Percentiles rank a stretch among this genome's conserved stretches.
phyloP scores from a whole-genome alignment of 805 yeast species.

The Metschnikowia sp. region DNA sequence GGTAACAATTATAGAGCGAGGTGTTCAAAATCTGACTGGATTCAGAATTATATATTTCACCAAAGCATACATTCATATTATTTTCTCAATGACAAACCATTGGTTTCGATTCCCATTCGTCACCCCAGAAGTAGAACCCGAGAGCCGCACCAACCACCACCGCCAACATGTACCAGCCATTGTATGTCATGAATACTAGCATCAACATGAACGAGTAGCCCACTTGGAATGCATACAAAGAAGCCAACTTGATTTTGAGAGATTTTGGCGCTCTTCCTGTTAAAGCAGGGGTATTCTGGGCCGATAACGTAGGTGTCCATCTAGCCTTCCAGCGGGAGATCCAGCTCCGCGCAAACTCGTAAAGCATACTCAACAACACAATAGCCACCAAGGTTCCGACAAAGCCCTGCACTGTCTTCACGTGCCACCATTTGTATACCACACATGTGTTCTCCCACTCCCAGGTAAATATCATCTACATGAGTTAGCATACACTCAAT shows the following conservation, averaged over 20 bases:
- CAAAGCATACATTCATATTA: background rate
- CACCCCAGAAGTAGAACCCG: conserved; percentile 64
- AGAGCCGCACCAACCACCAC: conserved; percentile 68
- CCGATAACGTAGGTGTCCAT: background rate
- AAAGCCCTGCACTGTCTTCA: conserved; percentile 49
- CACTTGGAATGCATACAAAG: conserved; percentile 61
- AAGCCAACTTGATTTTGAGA: conserved; percentile 31
- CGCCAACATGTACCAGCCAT: conserved; percentile 79
- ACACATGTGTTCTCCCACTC: conserved; percentile 70
- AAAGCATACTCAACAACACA: conserved; percentile 48
- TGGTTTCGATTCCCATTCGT: conserved; percentile 14
- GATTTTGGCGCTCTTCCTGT: background rate
- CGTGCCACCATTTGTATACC: conserved; percentile 78
- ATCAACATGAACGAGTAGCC: conserved; percentile 68
- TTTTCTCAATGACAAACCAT: conserved; percentile 34
- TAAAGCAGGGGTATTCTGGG: background rate
- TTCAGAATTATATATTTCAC: background rate
- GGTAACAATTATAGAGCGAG: background rate
- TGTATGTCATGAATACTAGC: conserved; percentile 85
- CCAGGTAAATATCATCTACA: conserved; percentile 76
- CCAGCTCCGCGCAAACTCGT: conserved; percentile 51
- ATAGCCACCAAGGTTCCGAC: conserved; percentile 50
- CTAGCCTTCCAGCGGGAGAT: conserved; percentile 28
- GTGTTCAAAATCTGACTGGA: background rate
- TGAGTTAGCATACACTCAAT: background rate